Percentiles rank a stretch among this genome's conserved stretches.
phyloP scores from a whole-genome alignment of 1,139 yeast genomes.

The Blastobotrys elegans region DNA sequence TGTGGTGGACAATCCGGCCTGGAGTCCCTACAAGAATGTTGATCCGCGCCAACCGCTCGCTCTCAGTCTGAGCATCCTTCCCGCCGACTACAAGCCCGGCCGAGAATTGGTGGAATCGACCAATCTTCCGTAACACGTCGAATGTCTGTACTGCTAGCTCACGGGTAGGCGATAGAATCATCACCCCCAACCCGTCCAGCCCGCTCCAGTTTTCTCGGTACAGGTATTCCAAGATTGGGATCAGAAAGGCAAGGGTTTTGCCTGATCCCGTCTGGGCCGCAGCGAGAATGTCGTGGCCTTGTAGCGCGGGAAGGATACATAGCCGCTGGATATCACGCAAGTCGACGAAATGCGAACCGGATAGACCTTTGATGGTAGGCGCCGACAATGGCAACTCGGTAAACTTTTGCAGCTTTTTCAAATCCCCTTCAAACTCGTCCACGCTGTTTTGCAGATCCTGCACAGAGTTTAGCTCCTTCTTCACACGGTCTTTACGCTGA shows the following conservation, averaged over 20 bases:
- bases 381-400: constrained; percentile 69
- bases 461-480: constrained; percentile 29
- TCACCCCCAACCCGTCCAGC: constrained; percentile 87
- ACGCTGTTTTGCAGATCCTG: constrained; percentile 24
- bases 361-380: constrained; percentile 65
- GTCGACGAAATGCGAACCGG: constrained; percentile 58
- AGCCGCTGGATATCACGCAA: constrained; percentile 84
- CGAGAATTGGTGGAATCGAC: constrained; percentile 71
- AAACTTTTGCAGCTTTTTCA: constrained; percentile 22
- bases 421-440: constrained; percentile 21
- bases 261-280: constrained; percentile 98
- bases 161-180: constrained; percentile 88
- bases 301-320: constrained; percentile 70
- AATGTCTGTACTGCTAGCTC: constrained; percentile 92
- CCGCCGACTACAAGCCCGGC: constrained; percentile 98
- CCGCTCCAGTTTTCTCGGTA: constrained; percentile 77
- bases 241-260: constrained; percentile 87
- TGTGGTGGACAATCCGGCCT: constrained; percentile 88
- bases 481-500: constrained; percentile 2
- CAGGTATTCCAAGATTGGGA: constrained; percentile 75
- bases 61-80: constrained; percentile 82
- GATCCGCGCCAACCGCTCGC: constrained; percentile 75
- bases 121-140: constrained; percentile 82
- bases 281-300: constrained; percentile 80
- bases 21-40: constrained; percentile 95